Evolutionary conservation across 2,329 filamentous ascomycete species (phyloP).

Genomic region (Zalaria obscura): DNA sequence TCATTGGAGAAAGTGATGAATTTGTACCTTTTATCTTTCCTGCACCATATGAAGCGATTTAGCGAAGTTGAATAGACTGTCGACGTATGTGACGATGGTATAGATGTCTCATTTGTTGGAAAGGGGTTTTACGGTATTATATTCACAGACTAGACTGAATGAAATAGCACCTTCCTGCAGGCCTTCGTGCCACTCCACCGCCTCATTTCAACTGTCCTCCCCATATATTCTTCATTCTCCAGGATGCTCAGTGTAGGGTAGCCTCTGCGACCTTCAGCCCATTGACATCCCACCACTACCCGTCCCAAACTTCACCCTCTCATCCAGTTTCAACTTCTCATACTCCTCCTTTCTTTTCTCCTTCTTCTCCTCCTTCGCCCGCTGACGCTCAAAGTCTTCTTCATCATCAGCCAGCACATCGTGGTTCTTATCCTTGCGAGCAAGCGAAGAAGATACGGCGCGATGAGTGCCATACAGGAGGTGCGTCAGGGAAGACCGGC

Average conservation of each 20-base stretch:
- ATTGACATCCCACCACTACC: conserved; percentile 1
- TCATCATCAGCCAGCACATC: neutral
- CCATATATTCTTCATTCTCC: neutral
- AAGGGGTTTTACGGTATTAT: neutral
- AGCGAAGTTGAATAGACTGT: neutral
- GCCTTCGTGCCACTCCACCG: neutral
- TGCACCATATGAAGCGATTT: neutral
- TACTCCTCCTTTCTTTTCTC: conserved; percentile 1
- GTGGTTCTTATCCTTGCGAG: neutral
- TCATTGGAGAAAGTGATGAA: neutral
- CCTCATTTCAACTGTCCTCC: neutral
- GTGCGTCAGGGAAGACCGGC: neutral
- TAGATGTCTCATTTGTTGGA: neutral
- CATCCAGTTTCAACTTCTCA: conserved; percentile 1
- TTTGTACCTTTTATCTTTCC: neutral
- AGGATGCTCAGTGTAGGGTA: neutral
- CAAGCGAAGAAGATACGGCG: neutral
- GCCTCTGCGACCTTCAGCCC: conserved; percentile 1
- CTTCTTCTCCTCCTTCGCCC: conserved; percentile 5
- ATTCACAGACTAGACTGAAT: no score
- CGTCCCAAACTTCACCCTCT: conserved; percentile 2
- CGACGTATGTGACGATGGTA: neutral
- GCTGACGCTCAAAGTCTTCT: conserved; percentile 2
- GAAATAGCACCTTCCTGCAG: neutral
- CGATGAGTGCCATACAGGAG: neutral